Conservation (phyloP, 2,329 filamentous ascomycete genomes). For the Penicillium sp. region DNA sequence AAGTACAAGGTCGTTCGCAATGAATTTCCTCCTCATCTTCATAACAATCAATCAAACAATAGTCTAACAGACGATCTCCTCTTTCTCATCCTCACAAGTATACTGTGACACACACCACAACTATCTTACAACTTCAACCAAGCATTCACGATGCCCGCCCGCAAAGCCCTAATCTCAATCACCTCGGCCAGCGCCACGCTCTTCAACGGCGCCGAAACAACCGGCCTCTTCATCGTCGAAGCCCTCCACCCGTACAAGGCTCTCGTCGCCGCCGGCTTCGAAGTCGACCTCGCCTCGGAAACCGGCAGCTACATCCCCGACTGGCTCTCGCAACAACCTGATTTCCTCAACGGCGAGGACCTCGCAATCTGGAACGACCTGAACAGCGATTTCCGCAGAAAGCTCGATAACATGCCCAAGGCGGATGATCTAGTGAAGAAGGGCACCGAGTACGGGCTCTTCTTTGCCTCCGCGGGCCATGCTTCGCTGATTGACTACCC, state of each 20-base stretch:
- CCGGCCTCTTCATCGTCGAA: conserved; percentile 18
- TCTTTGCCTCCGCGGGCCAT: conserved; percentile 49
- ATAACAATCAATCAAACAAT: neutral
- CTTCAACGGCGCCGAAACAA: conserved; percentile 12
- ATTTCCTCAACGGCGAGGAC: conserved; percentile 50
- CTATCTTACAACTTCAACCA: neutral
- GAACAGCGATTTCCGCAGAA: conserved; percentile 45
- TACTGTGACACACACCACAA: neutral
- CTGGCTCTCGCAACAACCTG: conserved; percentile 50
- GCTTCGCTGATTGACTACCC: conserved; percentile 49
- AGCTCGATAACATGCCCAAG: conserved; percentile 12
- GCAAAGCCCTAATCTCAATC: conserved; percentile 15
- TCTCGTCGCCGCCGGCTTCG: conserved; percentile 36
- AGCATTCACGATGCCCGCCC: conserved; percentile 9
- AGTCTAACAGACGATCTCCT: neutral
- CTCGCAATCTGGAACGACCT: conserved; percentile 46
- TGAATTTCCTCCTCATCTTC: neutral
- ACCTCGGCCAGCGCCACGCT: conserved; percentile 14
- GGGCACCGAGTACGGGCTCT: conserved; percentile 39
- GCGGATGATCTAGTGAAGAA: neutral
- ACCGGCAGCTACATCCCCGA: conserved; percentile 51
- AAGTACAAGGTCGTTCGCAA: neutral
- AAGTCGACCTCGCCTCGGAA: conserved; percentile 54
- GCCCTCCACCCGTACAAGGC: conserved; percentile 12
- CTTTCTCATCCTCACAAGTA: neutral